These are phyloP conservation scores for Russula ochroleuca DNA, from an alignment of 768 basidiomycete genomes.

Conservation along the genomic window DNA sequence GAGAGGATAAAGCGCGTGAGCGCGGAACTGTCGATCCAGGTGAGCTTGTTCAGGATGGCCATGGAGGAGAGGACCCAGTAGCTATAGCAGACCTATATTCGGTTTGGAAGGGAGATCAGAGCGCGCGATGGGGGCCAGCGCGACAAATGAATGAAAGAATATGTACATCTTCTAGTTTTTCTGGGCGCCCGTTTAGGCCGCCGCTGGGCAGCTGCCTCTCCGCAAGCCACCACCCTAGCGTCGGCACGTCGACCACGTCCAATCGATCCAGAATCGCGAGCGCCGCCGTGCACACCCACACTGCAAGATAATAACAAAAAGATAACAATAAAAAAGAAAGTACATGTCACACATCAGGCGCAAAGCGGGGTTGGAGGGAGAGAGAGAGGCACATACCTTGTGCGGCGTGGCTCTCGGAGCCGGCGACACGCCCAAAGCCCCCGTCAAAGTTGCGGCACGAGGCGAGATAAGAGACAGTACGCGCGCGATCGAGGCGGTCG, in stretches of 20 bases:
- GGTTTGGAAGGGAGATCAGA: neutral
- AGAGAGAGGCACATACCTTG: conserved; percentile 53
- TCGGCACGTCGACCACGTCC: conserved; percentile 74
- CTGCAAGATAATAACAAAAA: conserved; percentile 39
- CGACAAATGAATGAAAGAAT: neutral
- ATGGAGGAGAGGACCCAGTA: conserved; percentile 93
- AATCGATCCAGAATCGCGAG: conserved; percentile 83
- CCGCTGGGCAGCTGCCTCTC: conserved; percentile 92
- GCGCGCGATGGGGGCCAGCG: neutral
- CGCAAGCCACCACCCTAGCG: conserved; percentile 87
- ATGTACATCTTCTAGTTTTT: conserved; percentile 93
- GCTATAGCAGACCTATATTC: conserved; percentile 85
- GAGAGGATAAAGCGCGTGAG: conserved; percentile 79
- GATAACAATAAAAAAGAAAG: neutral
- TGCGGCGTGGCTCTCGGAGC: conserved; percentile 89
- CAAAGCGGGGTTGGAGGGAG: neutral
- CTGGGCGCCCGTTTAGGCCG: conserved; percentile 94
- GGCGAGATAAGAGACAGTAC: conserved; percentile 65
- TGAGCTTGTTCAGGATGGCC: conserved; percentile 73
- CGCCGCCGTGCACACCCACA: conserved; percentile 85
- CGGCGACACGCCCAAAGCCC: conserved; percentile 79
- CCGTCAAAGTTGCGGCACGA: conserved; percentile 93
- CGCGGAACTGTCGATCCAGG: conserved; percentile 85
- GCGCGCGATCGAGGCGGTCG: conserved; percentile 59
- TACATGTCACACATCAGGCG: neutral